Evolutionary conservation across 805 yeast genomes (phyloP).

Genomic region (Starmerella geochares): DNA sequence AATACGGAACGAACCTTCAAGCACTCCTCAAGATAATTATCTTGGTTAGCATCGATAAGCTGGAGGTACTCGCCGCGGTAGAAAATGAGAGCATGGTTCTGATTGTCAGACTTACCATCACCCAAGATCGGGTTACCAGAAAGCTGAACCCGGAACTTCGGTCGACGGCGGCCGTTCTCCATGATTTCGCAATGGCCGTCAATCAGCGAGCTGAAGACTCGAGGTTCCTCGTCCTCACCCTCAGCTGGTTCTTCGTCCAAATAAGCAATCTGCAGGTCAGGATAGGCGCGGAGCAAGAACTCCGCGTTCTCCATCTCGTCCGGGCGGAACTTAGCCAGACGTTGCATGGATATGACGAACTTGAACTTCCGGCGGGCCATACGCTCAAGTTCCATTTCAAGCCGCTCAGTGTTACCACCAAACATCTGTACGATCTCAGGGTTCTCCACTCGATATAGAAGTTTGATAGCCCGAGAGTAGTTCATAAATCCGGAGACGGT

Average conservation of each 20-base stretch:
- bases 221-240: slow-evolving; percentile 38
- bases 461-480: slow-evolving; percentile 89
- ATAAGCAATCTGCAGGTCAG: slow-evolving; percentile 70
- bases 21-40: slow-evolving; percentile 89
- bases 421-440: slow-evolving; percentile 95
- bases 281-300: slow-evolving; percentile 59
- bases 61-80: slow-evolving; percentile 92
- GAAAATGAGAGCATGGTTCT: slow-evolving; percentile 75
- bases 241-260: slow-evolving; percentile 75
- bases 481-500: slow-evolving; percentile 98
- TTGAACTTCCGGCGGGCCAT: slow-evolving; percentile 74
- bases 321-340: slow-evolving; percentile 52
- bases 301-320: slow-evolving; percentile 62
- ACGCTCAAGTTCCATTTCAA: slow-evolving; percentile 83
- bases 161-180: slow-evolving; percentile 51
- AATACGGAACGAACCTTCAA: slow-evolving; percentile 76
- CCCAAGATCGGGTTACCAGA: slow-evolving; percentile 94
- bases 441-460: slow-evolving; percentile 87
- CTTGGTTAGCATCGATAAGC: slow-evolving; percentile 93
- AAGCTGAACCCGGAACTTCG: slow-evolving; percentile 54
- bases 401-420: slow-evolving; percentile 96
- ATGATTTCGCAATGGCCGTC: slow-evolving; percentile 49
- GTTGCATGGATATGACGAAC: slow-evolving; percentile 79
- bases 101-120: slow-evolving; percentile 94
- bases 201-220: slow-evolving; percentile 58